phyloP scores from a whole-genome alignment of 768 basidiomycete genomes.

The Rhodotorula sphaerocarpa region DNA sequence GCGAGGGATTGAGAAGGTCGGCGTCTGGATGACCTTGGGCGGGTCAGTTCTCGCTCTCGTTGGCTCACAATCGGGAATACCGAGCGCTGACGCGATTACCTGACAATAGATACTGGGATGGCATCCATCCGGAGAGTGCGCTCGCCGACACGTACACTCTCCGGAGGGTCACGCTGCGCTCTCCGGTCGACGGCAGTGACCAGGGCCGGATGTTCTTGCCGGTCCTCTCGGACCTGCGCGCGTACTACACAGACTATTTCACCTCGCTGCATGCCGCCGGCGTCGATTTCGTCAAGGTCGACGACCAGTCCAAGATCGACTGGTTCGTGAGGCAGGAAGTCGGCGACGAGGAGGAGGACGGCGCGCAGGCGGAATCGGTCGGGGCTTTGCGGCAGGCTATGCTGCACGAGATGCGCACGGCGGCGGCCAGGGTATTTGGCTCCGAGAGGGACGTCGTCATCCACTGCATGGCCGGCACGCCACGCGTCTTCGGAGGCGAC shows the following conservation, averaged over 20 bases:
- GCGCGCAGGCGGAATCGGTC: neutral
- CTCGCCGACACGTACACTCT: slow-evolving; percentile 20
- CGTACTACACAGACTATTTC: slow-evolving; percentile 34
- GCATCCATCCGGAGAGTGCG: slow-evolving; percentile 18
- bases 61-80: neutral
- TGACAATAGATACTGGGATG: slow-evolving; percentile 30
- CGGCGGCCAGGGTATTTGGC: slow-evolving; percentile 25
- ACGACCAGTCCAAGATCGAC: slow-evolving; percentile 36
- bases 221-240: neutral
- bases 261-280: slow-evolving; percentile 23
- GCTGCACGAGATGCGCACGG: neutral
- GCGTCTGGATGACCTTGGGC: slow-evolving; percentile 37
- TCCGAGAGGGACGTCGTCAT: slow-evolving; percentile 1
- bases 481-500: slow-evolving; percentile 15
- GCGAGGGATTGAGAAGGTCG: slow-evolving; percentile 27
- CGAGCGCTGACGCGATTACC: neutral
- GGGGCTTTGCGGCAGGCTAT: slow-evolving; percentile 12
- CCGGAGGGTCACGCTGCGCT: slow-evolving; percentile 3
- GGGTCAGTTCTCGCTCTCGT: slow-evolving; percentile 4
- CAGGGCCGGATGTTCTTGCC: slow-evolving; percentile 20
- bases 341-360: neutral
- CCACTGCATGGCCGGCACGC: slow-evolving; percentile 37
- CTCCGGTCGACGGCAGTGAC: neutral
- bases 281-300: slow-evolving; percentile 38
- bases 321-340: slow-evolving; percentile 8